phyloP scores from a whole-genome alignment of 1,284 basidiomycete species.

The Termitomyces sp. region DNA sequence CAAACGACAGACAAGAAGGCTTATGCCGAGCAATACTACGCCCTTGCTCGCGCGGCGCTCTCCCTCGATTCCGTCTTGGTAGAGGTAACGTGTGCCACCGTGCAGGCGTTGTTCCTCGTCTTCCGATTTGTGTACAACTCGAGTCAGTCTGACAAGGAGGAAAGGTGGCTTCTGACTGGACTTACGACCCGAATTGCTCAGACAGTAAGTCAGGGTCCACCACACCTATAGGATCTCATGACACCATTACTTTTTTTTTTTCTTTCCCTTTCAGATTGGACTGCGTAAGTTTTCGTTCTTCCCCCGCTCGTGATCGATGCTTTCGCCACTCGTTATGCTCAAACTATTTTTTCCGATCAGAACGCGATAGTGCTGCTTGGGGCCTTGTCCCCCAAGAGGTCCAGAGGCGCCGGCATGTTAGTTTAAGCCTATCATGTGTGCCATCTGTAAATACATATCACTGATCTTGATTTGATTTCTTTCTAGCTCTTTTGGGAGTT shows the following conservation, averaged over 20 bases:
- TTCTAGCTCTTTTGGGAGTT: slow-evolving; percentile 51
- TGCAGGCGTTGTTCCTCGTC: slow-evolving; percentile 46
- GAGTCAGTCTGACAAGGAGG: slow-evolving; percentile 40
- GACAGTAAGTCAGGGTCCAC: slow-evolving; percentile 30
- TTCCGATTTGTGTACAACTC: slow-evolving; percentile 39
- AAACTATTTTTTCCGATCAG: slow-evolving; percentile 27
- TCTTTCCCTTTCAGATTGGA: slow-evolving; percentile 35
- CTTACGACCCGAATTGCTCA: slow-evolving; percentile 39
- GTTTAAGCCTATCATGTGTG: slow-evolving; percentile 8
- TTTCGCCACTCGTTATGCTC: slow-evolving; percentile 2
- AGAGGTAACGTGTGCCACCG: slow-evolving; percentile 41
- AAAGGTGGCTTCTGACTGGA: slow-evolving; percentile 45
- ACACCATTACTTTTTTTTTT: background rate
- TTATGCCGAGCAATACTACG: slow-evolving; percentile 37
- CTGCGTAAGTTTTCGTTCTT: slow-evolving; percentile 36
- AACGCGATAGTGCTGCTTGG: slow-evolving; percentile 51
- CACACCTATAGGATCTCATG: slow-evolving; percentile 5
- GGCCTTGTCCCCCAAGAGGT: slow-evolving; percentile 43
- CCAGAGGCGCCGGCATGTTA: slow-evolving; percentile 41
- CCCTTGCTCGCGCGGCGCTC: slow-evolving; percentile 42
- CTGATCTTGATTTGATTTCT: background rate
- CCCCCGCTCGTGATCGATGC: too few relatives aligned
- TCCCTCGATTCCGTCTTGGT: slow-evolving; percentile 40
- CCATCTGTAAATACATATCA: background rate
- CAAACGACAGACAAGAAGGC: slow-evolving; percentile 24